Percentiles rank a stretch among this genome's conserved stretches.
Evolutionary conservation across 768 basidiomycete species (phyloP).

Genomic region (Russula sp.): DNA sequence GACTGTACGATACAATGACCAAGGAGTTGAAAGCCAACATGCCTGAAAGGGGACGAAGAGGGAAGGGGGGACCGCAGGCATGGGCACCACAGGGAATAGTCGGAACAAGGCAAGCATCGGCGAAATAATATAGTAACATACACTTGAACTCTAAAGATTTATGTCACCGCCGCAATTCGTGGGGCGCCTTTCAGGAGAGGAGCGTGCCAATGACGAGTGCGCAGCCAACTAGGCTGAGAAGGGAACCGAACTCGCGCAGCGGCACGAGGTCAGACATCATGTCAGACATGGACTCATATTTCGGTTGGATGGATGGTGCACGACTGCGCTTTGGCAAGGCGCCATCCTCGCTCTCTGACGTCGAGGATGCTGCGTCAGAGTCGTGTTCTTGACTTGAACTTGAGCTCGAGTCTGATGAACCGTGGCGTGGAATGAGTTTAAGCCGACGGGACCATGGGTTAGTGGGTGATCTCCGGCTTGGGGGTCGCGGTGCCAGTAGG

Average conservation of each 20-base stretch:
- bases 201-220: constrained; percentile 21
- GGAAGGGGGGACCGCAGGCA: neutral
- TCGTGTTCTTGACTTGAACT: constrained; percentile 15
- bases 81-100: neutral
- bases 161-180: neutral
- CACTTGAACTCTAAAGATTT: neutral
- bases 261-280: constrained; percentile 18
- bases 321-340: neutral
- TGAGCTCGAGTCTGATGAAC: constrained; percentile 8
- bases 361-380: constrained; percentile 11
- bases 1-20: neutral
- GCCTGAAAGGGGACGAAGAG: neutral
- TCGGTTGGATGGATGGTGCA: constrained; percentile 6
- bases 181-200: constrained; percentile 10
- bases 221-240: constrained; percentile 19
- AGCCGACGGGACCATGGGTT: constrained; percentile 7
- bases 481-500: neutral
- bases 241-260: constrained; percentile 17
- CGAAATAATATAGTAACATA: neutral
- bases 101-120: neutral
- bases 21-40: neutral
- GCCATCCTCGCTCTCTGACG: constrained; percentile 19
- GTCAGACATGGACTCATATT: constrained; percentile 9
- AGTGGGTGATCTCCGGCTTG: neutral
- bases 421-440: neutral